Percentiles rank a stretch among this genome's conserved stretches.
Evolutionary conservation across 78 protist species (phyloP).

Genomic region (Trichosphaerium sp.): DNA sequence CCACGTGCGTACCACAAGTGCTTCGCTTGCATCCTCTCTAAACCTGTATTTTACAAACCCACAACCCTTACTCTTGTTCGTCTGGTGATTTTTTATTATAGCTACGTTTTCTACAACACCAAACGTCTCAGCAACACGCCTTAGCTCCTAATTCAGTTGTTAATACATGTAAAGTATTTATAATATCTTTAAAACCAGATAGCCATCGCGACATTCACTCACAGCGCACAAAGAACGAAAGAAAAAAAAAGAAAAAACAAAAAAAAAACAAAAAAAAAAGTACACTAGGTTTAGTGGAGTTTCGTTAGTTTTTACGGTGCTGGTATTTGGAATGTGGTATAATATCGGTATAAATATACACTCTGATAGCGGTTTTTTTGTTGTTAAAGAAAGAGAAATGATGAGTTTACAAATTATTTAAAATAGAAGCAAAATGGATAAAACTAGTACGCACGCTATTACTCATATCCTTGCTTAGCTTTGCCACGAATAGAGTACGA

Average conservation of each 20-base stretch:
- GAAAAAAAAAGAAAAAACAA: too few relatives aligned
- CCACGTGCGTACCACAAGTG: not conserved
- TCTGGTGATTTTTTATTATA: not conserved
- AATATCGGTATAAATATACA: too few relatives aligned
- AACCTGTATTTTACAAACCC: not conserved
- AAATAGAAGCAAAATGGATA: not conserved
- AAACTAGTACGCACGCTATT: not conserved
- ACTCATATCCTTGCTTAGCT: not conserved
- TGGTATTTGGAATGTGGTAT: too few relatives aligned
- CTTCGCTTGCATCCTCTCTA: not conserved
- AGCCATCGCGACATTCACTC: too few relatives aligned
- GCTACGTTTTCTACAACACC: not conserved
- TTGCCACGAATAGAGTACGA: not conserved
- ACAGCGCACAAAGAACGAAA: too few relatives aligned
- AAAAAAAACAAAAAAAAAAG: too few relatives aligned
- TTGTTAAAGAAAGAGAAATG: not conserved
- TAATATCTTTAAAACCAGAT: too few relatives aligned
- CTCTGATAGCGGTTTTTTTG: too few relatives aligned
- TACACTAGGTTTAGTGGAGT: too few relatives aligned
- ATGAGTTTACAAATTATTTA: not conserved
- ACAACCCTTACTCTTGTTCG: slow-evolving; percentile 7
- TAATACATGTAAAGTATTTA: too few relatives aligned
- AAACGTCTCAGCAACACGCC: not conserved
- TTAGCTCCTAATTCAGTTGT: too few relatives aligned
- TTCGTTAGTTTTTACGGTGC: too few relatives aligned